Evolutionary conservation across 768 basidiomycete genomes (phyloP), one percentile per base, ranked within the genome.

Genomic region (Lactifluus pinguis): DNA sequence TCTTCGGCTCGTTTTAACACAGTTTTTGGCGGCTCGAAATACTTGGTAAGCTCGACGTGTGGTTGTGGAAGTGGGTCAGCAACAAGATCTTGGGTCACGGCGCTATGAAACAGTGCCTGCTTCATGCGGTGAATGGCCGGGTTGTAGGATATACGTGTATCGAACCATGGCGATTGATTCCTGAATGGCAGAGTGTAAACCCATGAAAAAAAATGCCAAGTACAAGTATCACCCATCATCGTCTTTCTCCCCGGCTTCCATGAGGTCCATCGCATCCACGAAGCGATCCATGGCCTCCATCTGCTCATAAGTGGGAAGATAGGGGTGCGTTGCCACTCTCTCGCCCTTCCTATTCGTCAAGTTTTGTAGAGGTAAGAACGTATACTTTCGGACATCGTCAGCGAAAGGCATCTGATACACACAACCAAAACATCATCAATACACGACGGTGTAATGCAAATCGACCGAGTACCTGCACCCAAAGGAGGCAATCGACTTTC

Each of bases 61-160:
- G 92, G 89, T 2, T 90, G 89, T 1, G 89, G 86, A 9, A 95
- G 78, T 0, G 92, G 92, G 57, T 91, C 77, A 7, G 77, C 77
- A 21, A 77, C 72, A n/a, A 95, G 71, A 69, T 97, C 89, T 2
- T 81, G 74, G 19, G 87, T 84, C 10, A 92, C 79, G 2, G 92
- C 92, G 53, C 81, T 81, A 69, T 97, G 95, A 72, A 95, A 91
- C 67, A 93, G 83, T 13, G 94, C 94, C 76, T 97, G 93, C 71
- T 95, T 95, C 59, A 86, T 80, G 54, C 95, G 85, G 68, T 99
- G 95, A 36, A 97, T 78, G 4, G 89, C 83, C 1, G 95, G 94
- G 67, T 95, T 97, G 72, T 82, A 97, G 1, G 94, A 91, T 1
- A 84, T 73, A 3, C 77, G 74, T 0, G 86, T 79, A 60, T 87